phyloP scores from a whole-genome alignment of 148 eudicot genomes.

The Camellia lanceoleosa region DNA sequence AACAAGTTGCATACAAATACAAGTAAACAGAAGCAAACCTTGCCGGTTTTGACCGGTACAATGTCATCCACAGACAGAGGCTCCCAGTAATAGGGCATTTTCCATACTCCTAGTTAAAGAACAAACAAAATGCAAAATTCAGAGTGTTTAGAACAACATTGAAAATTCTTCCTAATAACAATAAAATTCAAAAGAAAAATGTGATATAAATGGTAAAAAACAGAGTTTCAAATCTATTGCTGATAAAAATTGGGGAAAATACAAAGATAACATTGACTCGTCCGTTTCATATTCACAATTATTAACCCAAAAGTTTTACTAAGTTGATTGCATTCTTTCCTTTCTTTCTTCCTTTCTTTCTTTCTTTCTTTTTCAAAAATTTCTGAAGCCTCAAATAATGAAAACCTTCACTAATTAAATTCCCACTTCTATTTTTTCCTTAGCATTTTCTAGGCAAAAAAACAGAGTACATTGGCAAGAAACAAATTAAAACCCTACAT shows the following conservation, averaged over 20 bases:
- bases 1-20: background rate
- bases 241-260: background rate
- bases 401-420: too few relatives aligned
- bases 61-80: slow-evolving; percentile 75
- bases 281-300: background rate
- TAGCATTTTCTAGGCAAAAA: too few relatives aligned
- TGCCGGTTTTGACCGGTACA: slow-evolving; percentile 75
- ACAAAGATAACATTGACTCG: background rate
- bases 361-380: too few relatives aligned
- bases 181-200: background rate
- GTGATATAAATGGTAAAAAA: background rate
- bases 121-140: slow-evolving; percentile 5
- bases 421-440: too few relatives aligned
- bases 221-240: background rate
- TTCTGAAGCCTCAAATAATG: too few relatives aligned
- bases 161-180: background rate
- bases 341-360: background rate
- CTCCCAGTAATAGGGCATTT: slow-evolving; percentile 97
- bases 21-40: slow-evolving; percentile 44
- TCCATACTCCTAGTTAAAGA: slow-evolving; percentile 63
- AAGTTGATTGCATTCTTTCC: background rate
- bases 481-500: too few relatives aligned
- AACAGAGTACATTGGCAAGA: too few relatives aligned
- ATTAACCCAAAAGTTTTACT: background rate
- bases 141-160: background rate